Evolutionary conservation across 257 asterid species (phyloP), one percentile per base, ranked within the genome.

Genomic region (Fraxinus quadrangulata): DNA sequence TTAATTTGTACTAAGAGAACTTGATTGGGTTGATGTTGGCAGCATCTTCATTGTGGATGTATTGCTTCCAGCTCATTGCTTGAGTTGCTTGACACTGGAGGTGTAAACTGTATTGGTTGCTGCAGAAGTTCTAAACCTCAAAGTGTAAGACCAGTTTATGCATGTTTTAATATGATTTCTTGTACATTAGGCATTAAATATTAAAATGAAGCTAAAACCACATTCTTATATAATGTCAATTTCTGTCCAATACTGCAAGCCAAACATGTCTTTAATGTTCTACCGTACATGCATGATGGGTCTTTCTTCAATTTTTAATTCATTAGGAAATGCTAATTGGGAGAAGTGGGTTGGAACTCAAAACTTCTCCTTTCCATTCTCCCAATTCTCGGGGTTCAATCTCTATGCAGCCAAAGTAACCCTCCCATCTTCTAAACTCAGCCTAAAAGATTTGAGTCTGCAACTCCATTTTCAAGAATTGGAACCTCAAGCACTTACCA

Each of bases 21-120:
- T 51, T 70, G 40, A 68, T 37, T 26, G 68, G 28, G 76, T 73
- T 70, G 39, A 34, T 56, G 72, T 81, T 83, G 78, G 82, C 92
- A 94, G 99, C 92, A 87, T 85, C 95, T 94, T 88, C 99, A 94
- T 74, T 94, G 97, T 83, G 99, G 99, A 71, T 94, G 99, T 89
- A 80, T 91, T 87, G 97, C 96, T 80, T 92, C 99, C 54, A 89
- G 83, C 86, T 83, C 94, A 17, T 87, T 83, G 78, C 88, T 92
- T 16, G 93, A 87, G 83, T 89, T 92, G 81, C 94, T 91, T 17
- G 94, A 91, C 83, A 84, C 93, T 30, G 97, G 97, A 59, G 99
- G 97, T 33, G 90, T 95, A 33, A 89, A 72, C 75, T 95, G 99
- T 83, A 81, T 78, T 77, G 85, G 86, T 86, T 95, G 99, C 87